These are phyloP conservation scores for Beauveria sp. DNA, from an alignment of 2,329 filamentous ascomycete genomes.

Conservation along the genomic window DNA sequence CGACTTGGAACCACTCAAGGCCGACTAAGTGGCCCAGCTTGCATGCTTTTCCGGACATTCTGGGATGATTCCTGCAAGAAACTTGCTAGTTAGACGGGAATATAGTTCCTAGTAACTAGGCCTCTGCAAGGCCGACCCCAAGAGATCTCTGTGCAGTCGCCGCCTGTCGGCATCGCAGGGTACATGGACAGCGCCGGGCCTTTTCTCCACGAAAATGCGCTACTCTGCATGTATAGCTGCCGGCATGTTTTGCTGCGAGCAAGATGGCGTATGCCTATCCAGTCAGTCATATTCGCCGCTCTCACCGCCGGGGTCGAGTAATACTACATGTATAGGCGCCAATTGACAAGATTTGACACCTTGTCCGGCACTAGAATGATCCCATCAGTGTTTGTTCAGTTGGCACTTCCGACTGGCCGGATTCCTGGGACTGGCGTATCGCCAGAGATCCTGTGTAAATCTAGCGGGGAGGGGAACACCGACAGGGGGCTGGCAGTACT, in stretches of 20 bases:
- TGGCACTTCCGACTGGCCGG: conserved; percentile 8
- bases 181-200: not conserved
- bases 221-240: conserved; percentile 7
- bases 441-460: conserved; percentile 12
- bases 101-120: conserved; percentile 1
- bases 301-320: not conserved
- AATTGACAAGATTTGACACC: not conserved
- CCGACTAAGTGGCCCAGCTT: not conserved
- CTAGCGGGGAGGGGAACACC: conserved; percentile 1
- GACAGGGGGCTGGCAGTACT: not conserved
- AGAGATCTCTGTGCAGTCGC: conserved; percentile 10
- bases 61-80: conserved; percentile 9
- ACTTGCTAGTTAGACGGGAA: conserved; percentile 1
- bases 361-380: not conserved
- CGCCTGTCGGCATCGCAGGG: conserved; percentile 5
- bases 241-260: not conserved
- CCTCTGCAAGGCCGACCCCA: conserved; percentile 6
- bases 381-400: not conserved
- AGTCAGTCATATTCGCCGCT: not conserved
- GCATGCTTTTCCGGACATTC: not conserved
- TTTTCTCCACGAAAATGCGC: conserved; percentile 2
- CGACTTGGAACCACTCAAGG: not conserved
- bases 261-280: not conserved
- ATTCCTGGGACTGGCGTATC: conserved; percentile 11
- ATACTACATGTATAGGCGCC: not conserved